These are phyloP conservation scores for Hibiscus tridactylites DNA, from an alignment of 345 rosid genomes.

Conservation along the genomic window DNA sequence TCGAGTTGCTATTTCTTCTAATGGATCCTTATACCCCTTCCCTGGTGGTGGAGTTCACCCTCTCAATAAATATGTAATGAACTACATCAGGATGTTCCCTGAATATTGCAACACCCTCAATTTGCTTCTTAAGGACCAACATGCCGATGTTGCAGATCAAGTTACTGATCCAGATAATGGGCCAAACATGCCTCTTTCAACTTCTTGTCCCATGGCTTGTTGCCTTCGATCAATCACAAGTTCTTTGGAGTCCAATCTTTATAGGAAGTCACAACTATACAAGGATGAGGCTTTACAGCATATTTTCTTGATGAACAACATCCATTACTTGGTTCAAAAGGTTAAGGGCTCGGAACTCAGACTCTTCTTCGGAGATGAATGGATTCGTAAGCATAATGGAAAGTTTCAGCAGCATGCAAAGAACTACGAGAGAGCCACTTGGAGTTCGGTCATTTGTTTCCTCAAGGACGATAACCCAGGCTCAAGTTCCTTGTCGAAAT, in stretches of 20 bases:
- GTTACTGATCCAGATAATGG: slow-evolving; percentile 21
- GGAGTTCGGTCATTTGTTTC: slow-evolving; percentile 50
- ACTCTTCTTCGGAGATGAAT: slow-evolving; percentile 63
- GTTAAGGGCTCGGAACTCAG: slow-evolving; percentile 58
- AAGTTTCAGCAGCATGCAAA: slow-evolving; percentile 54
- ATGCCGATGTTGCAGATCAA: slow-evolving; percentile 26
- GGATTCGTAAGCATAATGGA: slow-evolving; percentile 65
- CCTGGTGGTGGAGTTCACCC: slow-evolving; percentile 57
- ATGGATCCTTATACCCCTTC: slow-evolving; percentile 36
- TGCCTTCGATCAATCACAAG: slow-evolving; percentile 38
- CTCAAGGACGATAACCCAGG: slow-evolving; percentile 26
- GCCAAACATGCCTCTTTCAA: slow-evolving; percentile 25
- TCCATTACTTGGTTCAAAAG: slow-evolving; percentile 69
- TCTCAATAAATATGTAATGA: slow-evolving; percentile 70
- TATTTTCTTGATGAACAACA: slow-evolving; percentile 64
- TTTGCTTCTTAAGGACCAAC: slow-evolving; percentile 38
- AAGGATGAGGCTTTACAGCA: slow-evolving; percentile 35
- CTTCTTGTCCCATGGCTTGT: slow-evolving; percentile 48
- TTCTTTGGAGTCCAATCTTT: slow-evolving; percentile 45
- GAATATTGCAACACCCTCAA: slow-evolving; percentile 43
- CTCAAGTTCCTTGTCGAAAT: slow-evolving; percentile 13
- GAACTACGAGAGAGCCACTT: slow-evolving; percentile 52
- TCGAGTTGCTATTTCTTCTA: slow-evolving; percentile 31
- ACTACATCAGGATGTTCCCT: slow-evolving; percentile 51
- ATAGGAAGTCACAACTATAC: slow-evolving; percentile 44